A percentile compares a stretch with the other conserved stretches of the same genome.
These are phyloP conservation scores for Lepiota brunneoincarnata DNA, from an alignment of 768 basidiomycete genomes.

Conservation along the genomic window DNA sequence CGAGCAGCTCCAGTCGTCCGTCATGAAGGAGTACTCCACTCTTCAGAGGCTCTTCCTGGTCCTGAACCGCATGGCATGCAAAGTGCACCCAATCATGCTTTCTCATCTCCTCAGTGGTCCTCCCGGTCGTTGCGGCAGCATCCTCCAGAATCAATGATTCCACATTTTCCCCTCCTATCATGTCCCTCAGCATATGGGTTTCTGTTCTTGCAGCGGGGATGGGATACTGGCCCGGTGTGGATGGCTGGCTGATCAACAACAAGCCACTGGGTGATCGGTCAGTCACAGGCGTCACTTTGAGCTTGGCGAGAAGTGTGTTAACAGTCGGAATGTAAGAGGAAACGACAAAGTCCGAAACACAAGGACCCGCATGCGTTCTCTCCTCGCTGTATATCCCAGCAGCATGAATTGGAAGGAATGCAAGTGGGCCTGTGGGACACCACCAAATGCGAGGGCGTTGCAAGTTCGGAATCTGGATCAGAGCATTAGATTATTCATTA, in stretches of 20 bases:
- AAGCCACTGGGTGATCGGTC: no score
- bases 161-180: background rate
- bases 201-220: conserved; percentile 14
- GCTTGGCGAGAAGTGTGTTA: background rate
- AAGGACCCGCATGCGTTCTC: no score
- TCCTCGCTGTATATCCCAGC: conserved; percentile 2
- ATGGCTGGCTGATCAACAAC: no score
- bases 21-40: conserved; percentile 21
- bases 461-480: no score
- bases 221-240: background rate
- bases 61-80: conserved; percentile 30
- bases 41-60: conserved; percentile 23
- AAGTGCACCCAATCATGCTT: conserved; percentile 25
- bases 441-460: no score
- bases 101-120: conserved; percentile 14
- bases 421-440: no score
- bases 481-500: no score
- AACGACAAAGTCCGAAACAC: background rate
- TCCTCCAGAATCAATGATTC: conserved; percentile 19
- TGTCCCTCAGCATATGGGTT: background rate
- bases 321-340: conserved; percentile 10
- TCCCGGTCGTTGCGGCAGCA: conserved; percentile 12
- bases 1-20: conserved; percentile 13
- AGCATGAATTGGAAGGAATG: no score
- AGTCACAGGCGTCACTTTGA: background rate